Base-by-base conservation (phyloP, 1,284 basidiomycete genomes). In the Ustilago sp. region DNA sequence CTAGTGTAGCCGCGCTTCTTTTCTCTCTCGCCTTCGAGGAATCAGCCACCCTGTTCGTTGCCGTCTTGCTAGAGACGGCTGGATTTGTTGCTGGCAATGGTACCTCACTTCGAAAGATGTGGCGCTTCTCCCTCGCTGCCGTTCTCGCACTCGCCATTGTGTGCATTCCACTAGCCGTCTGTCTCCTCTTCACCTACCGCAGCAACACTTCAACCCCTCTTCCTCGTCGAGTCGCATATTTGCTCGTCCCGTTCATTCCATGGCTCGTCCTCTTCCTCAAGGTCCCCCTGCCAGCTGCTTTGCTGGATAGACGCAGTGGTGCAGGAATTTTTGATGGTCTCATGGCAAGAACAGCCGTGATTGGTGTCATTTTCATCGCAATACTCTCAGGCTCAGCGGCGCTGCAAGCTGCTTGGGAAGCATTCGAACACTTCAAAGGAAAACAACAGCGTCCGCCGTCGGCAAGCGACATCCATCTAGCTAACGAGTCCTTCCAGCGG, bases 361-460 rank as follows among this genome's bases (percentile, higher is more conserved):
- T 87, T 2, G 87, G 87, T 8, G 84, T 87, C 15, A 74, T 83
- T 4, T 79, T 88, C n/a, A 88, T 88, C 56, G 87, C 84, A 1
- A 65, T 84, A 0, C 75, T 88, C 0, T 87, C 87, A 0, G 87
- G 87, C 4, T 86, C 85, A 8, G 87, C 85, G 41, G 87, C 87
- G 0, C 80, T 86, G 31, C 86, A 86, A 53, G 86, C 87, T 0
- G 87, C 87, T 0, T 86, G 85, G 85, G 85, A 87, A 54, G 86
- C 87, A 15, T 87, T 82, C 68, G 87, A 88, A 59, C 85, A 52
- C 58, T 69, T 66, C 52, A 58, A 41, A 13, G 59, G 77, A 4
- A 77, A 71, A 41, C 63, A 69, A 34, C 65, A 68, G 32, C 64
- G 68, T 1, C 61, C 64, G 2, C 70, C 73, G n/a, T 60, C 68